Evolutionary conservation across 352 stramenopile species (phyloP), one percentile per base, ranked within the genome.

Genomic region (Pythium rhizo-oryzae): DNA sequence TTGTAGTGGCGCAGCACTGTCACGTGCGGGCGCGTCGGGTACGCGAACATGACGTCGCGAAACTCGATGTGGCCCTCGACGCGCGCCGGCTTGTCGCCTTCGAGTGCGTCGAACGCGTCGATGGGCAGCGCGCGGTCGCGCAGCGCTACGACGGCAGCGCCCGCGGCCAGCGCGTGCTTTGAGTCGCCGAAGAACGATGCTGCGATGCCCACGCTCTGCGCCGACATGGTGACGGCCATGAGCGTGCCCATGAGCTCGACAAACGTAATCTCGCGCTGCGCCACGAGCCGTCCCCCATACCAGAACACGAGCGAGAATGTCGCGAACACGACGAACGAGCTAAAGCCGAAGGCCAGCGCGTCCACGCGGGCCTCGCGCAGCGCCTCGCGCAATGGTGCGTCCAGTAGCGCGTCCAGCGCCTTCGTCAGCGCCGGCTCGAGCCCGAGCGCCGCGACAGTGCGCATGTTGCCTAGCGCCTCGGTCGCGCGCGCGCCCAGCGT

Each of bases 1-100:
- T 87, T 90, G 62, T 97, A 83, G 52, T 82, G 70, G 24, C 87
- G 82, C n/a, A 98, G 84, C 47, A 98, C 82, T 13, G 68, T 75
- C 11, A 82, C 74, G 4, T 87, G 52, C 0, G 81, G 82, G 11
- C 87, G 77, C 5, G 66, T 82, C 16, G 87, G 85, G 71, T 96
- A 96, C 8, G 77, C 61, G 70, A 96, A 96, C 24, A 63, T 71
- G 46, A 95, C 79, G 62, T 90, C 67, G 37, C 66, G 62, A 68
- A 93, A 94, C n/a, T 79, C 62, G n/a, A 95, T 58, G 0, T 59
- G 21, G 8, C 77, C 77, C n/a, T 70, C 62, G 12, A 81, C 39
- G 15, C 18, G 39, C 8, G 39, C 12, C 39, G 39, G 39, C 39
- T 15, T 8, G 39, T 46, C 39, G 6, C 39, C n/a, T n/a, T n/a